Evolutionary conservation across 129 eudicot species (phyloP), one percentile per base, ranked within the genome.

Genomic region (Centella asiatica): DNA sequence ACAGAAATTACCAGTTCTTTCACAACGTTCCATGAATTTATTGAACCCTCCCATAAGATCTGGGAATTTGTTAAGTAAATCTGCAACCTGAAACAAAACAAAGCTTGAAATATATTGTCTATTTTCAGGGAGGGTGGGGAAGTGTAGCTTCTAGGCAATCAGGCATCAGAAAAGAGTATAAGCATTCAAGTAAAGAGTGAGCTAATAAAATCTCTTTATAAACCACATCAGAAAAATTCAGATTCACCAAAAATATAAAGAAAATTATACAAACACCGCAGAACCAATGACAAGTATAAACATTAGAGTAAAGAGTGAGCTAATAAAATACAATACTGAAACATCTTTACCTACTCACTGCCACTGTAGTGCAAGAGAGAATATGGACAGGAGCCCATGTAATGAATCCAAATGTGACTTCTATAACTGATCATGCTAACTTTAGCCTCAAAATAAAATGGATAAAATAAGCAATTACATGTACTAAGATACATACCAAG

Each of bases 11-110:
- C 99, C 99, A 62, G 85, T 80, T 74, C 81, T 81, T 71, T 93
- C 99, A 51, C 93, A 88, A 36, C 80, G 93, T 75, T 88, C 99
- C 77, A 93, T 56, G 68, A 88, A 88, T 44, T 87, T 87, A 78
- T 83, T 83, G 68, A 93, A 93, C 37, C 96, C 99, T 48, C 88
- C 96, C 99, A 93, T 82, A 32, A 93, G 96, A 85, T 83, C 96
- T 32, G 95, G 79, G 76, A 85, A 77, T 69, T 88, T 88, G 50
- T 96, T 96, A 66, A 93, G 83, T 73, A 93, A 81, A 88, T 93
- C 99, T 44, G 85, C 75, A 77, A 93, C 95, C 99, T 93, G 82
- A 80, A 69, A 66, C 39, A 32, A 69, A 26, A 56, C 24, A 66
- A 69, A 46, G 37, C 25, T 23, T 4, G 40, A 55, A 47, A 60